phyloP scores from a whole-genome alignment of 768 basidiomycete species.

The Rubroboletus satanas region DNA sequence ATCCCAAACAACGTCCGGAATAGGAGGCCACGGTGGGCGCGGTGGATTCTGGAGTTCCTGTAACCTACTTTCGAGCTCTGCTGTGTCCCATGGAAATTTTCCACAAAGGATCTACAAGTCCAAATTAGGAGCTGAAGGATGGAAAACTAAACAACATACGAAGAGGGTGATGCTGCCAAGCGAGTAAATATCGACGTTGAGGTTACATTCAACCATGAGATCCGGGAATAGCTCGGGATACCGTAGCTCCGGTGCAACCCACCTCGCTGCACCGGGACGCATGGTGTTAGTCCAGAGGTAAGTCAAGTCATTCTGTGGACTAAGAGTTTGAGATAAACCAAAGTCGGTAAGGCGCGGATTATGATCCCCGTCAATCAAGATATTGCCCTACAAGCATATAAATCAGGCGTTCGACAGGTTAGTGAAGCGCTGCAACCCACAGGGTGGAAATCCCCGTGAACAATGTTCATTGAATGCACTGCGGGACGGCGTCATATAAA shows the following conservation, averaged over 20 bases:
- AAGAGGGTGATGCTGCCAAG: background rate
- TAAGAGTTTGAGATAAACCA: slow-evolving; percentile 1
- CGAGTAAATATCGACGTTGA: no score
- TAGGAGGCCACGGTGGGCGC: slow-evolving; percentile 1
- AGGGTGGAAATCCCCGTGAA: slow-evolving; percentile 6
- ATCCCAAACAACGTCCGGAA: background rate
- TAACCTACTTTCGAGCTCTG: background rate
- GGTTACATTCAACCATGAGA: background rate
- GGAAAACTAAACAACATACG: background rate
- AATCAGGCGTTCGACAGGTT: background rate
- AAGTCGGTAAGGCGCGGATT: slow-evolving; percentile 3
- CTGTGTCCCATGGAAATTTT: background rate
- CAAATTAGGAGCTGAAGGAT: background rate
- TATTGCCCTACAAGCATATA: background rate
- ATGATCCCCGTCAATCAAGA: background rate
- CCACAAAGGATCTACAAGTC: background rate
- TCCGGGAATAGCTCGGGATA: background rate
- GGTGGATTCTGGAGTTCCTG: background rate
- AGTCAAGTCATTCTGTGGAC: background rate
- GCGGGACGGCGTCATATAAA: background rate
- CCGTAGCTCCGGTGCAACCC: slow-evolving; percentile 4
- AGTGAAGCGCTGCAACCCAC: background rate
- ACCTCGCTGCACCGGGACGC: background rate
- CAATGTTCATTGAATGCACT: background rate
- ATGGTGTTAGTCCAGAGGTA: background rate